phyloP scores from a whole-genome alignment of 1,284 basidiomycete genomes.

The Ustilago loliicola region DNA sequence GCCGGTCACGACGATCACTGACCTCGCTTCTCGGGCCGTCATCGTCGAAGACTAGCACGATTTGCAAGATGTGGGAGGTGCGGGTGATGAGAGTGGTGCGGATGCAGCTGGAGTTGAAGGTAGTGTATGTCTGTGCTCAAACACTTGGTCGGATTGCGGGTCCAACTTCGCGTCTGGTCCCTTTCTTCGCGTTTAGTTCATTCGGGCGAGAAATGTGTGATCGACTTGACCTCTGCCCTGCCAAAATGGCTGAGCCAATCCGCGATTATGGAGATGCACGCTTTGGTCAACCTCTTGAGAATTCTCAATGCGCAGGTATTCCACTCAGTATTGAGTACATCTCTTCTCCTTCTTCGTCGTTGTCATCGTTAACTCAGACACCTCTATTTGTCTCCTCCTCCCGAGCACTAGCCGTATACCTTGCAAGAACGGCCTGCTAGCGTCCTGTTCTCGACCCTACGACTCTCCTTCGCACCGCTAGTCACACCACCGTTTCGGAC shows the following conservation, averaged over 20 bases:
- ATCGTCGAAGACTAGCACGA: constrained; percentile 13
- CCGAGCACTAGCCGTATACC: background rate
- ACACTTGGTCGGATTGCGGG: constrained; percentile 3
- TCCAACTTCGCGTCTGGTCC: constrained; percentile 25
- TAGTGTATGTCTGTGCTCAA: constrained; percentile 37
- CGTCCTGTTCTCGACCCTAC: background rate
- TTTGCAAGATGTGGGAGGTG: background rate
- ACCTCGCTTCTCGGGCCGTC: constrained; percentile 81
- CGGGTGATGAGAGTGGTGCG: background rate
- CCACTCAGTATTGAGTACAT: background rate
- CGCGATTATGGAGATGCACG: constrained; percentile 26
- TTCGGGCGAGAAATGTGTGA: constrained; percentile 49
- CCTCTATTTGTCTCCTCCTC: background rate
- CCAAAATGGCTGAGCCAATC: constrained; percentile 32
- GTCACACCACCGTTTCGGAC: background rate
- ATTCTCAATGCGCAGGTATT: background rate
- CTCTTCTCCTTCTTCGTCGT: background rate
- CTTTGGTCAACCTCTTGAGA: constrained; percentile 43
- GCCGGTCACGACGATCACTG: constrained; percentile 84
- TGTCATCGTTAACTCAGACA: background rate
- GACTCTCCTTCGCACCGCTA: background rate
- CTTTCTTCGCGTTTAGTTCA: constrained; percentile 33
- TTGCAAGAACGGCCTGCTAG: background rate
- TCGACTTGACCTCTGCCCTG: constrained; percentile 10
- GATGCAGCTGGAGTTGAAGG: background rate